These are phyloP conservation scores for Phlyctochytrium planicorne DNA, from an alignment of 192 early-diverging fungal species.

Conservation along the genomic window DNA sequence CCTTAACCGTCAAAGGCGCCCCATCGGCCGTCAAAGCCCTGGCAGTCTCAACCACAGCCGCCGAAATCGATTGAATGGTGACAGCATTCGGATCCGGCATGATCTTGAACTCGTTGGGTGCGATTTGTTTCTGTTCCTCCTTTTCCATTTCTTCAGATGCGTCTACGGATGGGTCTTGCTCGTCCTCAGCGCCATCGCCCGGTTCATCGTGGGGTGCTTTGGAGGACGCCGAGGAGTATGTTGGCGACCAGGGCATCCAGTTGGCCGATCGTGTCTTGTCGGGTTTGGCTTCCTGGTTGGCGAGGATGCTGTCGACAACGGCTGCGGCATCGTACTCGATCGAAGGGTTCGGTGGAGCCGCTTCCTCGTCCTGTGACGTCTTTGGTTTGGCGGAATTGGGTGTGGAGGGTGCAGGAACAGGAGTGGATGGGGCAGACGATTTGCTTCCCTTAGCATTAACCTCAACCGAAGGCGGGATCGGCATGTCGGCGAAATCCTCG, in stretches of 20 bases:
- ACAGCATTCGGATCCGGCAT: background rate
- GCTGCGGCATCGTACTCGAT: background rate
- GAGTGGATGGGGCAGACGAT: too few relatives aligned
- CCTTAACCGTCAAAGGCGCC: background rate
- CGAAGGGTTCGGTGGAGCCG: background rate
- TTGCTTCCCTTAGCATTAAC: background rate
- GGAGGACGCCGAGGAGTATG: background rate
- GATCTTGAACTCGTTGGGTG: background rate
- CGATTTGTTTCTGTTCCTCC: background rate
- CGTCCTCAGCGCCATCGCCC: background rate
- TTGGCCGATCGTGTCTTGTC: background rate
- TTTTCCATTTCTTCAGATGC: background rate
- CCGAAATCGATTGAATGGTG: background rate
- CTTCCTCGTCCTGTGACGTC: slow-evolving; percentile 1
- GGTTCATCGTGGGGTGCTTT: background rate
- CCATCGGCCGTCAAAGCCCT: background rate
- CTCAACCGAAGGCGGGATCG: background rate
- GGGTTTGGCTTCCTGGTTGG: background rate
- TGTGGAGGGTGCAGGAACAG: too few relatives aligned
- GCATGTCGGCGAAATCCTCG: background rate
- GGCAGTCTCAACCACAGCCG: background rate
- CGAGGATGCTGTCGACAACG: background rate
- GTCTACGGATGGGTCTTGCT: background rate
- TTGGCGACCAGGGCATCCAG: background rate
- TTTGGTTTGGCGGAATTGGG: too few relatives aligned